Conservation (phyloP, 2,329 filamentous ascomycete species). For the Penicillium janthinellum region DNA sequence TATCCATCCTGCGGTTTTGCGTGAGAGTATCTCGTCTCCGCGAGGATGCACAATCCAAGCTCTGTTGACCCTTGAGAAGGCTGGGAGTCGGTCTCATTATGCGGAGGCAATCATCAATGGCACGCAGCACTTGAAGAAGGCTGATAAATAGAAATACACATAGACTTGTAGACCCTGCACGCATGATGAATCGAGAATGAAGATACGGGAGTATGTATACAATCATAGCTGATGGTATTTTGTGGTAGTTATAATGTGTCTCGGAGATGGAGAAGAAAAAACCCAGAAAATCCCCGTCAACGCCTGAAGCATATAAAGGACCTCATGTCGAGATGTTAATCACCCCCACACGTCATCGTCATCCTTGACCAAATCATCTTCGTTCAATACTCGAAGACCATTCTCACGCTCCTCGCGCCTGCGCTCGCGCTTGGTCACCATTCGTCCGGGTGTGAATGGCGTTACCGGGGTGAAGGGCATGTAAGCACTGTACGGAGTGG, state of each 20-base stretch:
- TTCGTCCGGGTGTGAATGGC: constrained; percentile 50
- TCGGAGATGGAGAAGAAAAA: neutral
- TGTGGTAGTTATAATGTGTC: neutral
- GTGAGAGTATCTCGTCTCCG: constrained; percentile 64
- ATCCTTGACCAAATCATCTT: constrained; percentile 50
- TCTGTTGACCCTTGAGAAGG: constrained; percentile 61
- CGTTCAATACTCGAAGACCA: constrained; percentile 47
- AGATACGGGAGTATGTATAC: constrained; percentile 49
- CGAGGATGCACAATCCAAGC: constrained; percentile 66
- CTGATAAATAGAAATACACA: constrained; percentile 10
- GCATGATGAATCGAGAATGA: constrained; percentile 6
- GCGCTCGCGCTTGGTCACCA: constrained; percentile 49
- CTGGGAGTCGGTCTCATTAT: constrained; percentile 56
- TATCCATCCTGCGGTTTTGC: constrained; percentile 62
- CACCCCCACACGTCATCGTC: constrained; percentile 51
- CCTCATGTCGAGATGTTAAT: neutral
- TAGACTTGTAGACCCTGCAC: neutral
- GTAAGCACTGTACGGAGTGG: constrained; percentile 54
- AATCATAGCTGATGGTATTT: neutral
- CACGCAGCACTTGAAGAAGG: constrained; percentile 30
- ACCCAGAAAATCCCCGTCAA: neutral
- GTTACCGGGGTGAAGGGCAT: constrained; percentile 55
- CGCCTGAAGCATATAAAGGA: neutral
- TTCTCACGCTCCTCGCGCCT: constrained; percentile 46
- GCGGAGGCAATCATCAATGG: constrained; percentile 52